phyloP scores from a whole-genome alignment of 306 rosid species.

The Pyrus communis region DNA sequence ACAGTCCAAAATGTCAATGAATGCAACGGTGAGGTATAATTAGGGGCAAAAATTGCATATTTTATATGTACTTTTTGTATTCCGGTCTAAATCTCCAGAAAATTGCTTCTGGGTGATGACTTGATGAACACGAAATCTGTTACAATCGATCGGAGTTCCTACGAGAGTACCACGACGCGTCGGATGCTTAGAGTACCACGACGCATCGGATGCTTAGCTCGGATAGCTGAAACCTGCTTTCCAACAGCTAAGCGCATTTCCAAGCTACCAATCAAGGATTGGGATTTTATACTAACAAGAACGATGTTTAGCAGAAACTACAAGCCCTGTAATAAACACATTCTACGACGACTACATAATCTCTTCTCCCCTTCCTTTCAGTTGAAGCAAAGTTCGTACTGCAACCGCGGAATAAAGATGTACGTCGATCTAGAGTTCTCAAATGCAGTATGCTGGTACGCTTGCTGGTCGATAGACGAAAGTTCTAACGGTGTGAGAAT shows the following conservation, averaged over 20 bases:
- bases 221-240: not conserved
- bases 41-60: not conserved
- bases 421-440: slow-evolving; percentile 23
- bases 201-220: not conserved
- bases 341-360: not conserved
- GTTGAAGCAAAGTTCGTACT: not conserved
- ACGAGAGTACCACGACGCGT: not conserved
- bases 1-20: too few relatives aligned
- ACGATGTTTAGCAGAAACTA: not conserved
- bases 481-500: slow-evolving; percentile 64
- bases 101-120: not conserved
- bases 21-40: too few relatives aligned
- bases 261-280: not conserved
- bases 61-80: not conserved
- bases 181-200: not conserved
- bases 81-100: not conserved
- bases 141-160: not conserved
- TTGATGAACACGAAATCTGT: not conserved
- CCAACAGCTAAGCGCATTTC: not conserved
- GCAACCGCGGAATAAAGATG: not conserved
- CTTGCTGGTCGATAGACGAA: slow-evolving; percentile 57
- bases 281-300: not conserved
- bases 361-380: not conserved
- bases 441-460: slow-evolving; percentile 68
- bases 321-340: not conserved